Percentiles rank a stretch among this genome's conserved stretches.
phyloP scores from a whole-genome alignment of 352 stramenopile genomes.

The Phytophthora syringae region DNA sequence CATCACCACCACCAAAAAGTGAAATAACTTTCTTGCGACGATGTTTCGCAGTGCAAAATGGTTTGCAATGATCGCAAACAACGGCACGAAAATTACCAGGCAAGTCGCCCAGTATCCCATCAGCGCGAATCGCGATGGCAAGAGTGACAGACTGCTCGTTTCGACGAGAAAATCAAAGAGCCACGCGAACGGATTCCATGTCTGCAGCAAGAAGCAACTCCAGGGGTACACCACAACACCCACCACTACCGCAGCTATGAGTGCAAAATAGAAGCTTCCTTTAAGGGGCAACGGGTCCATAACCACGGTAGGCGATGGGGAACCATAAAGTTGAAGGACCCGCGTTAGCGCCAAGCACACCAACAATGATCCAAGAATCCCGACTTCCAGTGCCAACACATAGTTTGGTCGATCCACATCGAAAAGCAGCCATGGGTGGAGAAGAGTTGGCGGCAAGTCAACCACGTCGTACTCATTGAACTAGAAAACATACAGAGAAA shows the following conservation, averaged over 20 bases:
- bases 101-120: conserved; percentile 66
- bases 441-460: conserved; percentile 1
- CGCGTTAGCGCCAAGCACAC: conserved; percentile 56
- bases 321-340: conserved; percentile 49
- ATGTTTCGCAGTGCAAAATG: conserved; percentile 64
- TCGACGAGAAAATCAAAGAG: conserved; percentile 57
- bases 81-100: conserved; percentile 60
- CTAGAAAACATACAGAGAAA: conserved; percentile 8
- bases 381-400: conserved; percentile 66
- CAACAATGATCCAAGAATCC: conserved; percentile 55
- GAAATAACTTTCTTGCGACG: conserved; percentile 82
- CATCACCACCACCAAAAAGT: conserved; percentile 81
- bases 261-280: conserved; percentile 40
- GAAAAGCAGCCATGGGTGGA: conserved; percentile 41
- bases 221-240: conserved; percentile 59
- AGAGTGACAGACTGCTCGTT: conserved; percentile 6
- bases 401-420: conserved; percentile 45
- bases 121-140: conserved; percentile 42
- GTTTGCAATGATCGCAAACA: conserved; percentile 49
- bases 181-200: conserved; percentile 66
- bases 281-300: conserved; percentile 35
- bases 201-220: conserved; percentile 71
- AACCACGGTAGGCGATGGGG: conserved; percentile 48
- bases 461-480: conserved; percentile 35
- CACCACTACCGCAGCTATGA: conserved; percentile 38